Percentiles rank a stretch among this genome's conserved stretches.
These are phyloP conservation scores for Lentinula lateritia DNA, from an alignment of 768 basidiomycete species.

Conservation along the genomic window DNA sequence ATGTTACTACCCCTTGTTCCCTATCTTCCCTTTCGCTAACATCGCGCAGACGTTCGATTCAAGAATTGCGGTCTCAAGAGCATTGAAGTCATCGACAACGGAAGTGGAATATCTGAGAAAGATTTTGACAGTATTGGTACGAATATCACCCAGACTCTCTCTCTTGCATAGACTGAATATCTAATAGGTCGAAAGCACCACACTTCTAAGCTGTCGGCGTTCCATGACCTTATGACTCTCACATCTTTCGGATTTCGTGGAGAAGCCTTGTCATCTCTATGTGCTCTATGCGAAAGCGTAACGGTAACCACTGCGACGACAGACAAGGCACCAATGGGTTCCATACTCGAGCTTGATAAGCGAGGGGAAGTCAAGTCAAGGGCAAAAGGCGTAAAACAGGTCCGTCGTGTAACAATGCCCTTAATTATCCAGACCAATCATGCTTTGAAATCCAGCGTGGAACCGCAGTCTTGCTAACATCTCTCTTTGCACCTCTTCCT, in stretches of 20 bases:
- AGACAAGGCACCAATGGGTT: slow-evolving; percentile 71
- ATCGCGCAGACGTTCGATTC: slow-evolving; percentile 73
- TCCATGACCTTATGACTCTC: slow-evolving; percentile 66
- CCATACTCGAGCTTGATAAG: slow-evolving; percentile 65
- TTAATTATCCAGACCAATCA: background rate
- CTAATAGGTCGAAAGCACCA: slow-evolving; percentile 78
- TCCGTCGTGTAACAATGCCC: slow-evolving; percentile 23
- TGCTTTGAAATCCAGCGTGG: slow-evolving; percentile 55
- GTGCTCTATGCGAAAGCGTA: slow-evolving; percentile 71
- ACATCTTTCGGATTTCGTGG: slow-evolving; percentile 92
- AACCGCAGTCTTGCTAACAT: slow-evolving; percentile 70
- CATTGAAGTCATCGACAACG: slow-evolving; percentile 92
- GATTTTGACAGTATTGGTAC: slow-evolving; percentile 79
- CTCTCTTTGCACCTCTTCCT: slow-evolving; percentile 76
- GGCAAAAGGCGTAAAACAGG: slow-evolving; percentile 73
- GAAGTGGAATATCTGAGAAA: slow-evolving; percentile 71
- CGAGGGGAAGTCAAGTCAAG: slow-evolving; percentile 54
- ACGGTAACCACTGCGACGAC: slow-evolving; percentile 70
- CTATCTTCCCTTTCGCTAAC: background rate
- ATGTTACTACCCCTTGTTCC: background rate
- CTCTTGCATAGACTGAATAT: background rate
- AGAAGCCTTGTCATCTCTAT: slow-evolving; percentile 92
- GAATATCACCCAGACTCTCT: slow-evolving; percentile 12
- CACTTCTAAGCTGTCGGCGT: slow-evolving; percentile 85
- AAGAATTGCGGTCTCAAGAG: slow-evolving; percentile 78